phyloP scores from a whole-genome alignment of 192 early-diverging fungal genomes.

The Funneliformis geosporum region DNA sequence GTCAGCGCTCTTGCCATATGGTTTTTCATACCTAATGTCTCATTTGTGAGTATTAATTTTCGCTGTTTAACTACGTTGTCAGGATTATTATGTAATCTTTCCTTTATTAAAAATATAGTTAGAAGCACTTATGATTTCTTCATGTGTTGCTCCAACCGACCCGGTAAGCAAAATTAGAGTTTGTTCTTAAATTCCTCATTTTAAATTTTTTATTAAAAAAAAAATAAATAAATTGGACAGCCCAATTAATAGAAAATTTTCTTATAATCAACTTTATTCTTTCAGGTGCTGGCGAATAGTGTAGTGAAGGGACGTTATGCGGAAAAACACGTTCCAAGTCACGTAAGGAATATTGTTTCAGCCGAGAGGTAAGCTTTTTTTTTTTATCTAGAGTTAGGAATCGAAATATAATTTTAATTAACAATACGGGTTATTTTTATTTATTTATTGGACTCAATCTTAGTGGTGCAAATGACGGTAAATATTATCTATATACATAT shows the following conservation, averaged over 20 bases:
- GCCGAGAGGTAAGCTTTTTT: slow-evolving; percentile 56
- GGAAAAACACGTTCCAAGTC: slow-evolving; percentile 74
- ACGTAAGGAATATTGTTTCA: slow-evolving; percentile 67
- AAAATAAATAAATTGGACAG: too few species aligned
- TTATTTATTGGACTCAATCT: not conserved
- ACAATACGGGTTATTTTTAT: not conserved
- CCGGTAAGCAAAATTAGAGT: slow-evolving; percentile 58
- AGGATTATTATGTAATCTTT: slow-evolving; percentile 3
- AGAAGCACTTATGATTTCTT: slow-evolving; percentile 74
- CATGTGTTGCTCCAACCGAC: slow-evolving; percentile 90
- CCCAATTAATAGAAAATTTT: not conserved
- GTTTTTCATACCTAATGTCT: slow-evolving; percentile 48
- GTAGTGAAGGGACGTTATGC: slow-evolving; percentile 92
- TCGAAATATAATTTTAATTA: not conserved
- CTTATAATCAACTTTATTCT: slow-evolving; percentile 46
- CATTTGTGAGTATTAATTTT: slow-evolving; percentile 47
- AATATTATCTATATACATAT: not conserved
- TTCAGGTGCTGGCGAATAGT: slow-evolving; percentile 74
- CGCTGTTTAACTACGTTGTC: not conserved
- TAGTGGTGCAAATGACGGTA: slow-evolving; percentile 84
- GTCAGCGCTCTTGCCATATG: slow-evolving; percentile 64
- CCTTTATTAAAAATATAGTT: slow-evolving; percentile 43
- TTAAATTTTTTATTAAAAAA: too few species aligned
- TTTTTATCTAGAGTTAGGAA: not conserved
- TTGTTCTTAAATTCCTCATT: too few species aligned